Percentiles rank a stretch among this genome's conserved stretches.
These are phyloP conservation scores for Sclerospora graminicola DNA, from an alignment of 352 stramenopile species.

Conservation along the genomic window DNA sequence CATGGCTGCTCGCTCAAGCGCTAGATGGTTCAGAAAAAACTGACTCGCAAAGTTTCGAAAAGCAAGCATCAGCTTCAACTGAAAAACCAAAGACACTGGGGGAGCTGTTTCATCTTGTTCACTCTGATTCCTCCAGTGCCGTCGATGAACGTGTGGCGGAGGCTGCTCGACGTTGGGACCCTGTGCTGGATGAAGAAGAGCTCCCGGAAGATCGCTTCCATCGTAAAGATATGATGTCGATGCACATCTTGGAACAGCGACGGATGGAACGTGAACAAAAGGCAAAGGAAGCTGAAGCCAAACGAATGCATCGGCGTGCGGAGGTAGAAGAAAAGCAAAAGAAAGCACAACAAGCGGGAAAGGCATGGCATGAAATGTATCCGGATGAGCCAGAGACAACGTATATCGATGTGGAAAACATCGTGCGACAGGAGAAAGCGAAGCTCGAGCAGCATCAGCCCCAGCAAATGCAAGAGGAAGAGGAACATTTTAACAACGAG, in stretches of 20 bases:
- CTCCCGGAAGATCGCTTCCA: constrained; percentile 74
- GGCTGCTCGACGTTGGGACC: constrained; percentile 33
- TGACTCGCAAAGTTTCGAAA: not conserved
- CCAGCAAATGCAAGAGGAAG: constrained; percentile 15
- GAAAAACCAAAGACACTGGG: constrained; percentile 38
- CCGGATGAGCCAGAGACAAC: constrained; percentile 64
- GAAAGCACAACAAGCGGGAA: constrained; percentile 39
- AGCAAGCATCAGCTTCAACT: not conserved
- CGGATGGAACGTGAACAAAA: constrained; percentile 51
- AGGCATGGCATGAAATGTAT: constrained; percentile 76
- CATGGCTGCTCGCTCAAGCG: constrained; percentile 53
- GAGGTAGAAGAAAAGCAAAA: constrained; percentile 48
- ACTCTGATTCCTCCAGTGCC: constrained; percentile 8
- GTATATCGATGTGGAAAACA: constrained; percentile 67
- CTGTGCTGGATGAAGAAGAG: constrained; percentile 63
- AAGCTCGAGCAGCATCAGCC: constrained; percentile 21
- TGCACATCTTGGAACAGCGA: constrained; percentile 76
- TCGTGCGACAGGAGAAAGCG: constrained; percentile 39
- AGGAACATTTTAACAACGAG: constrained; percentile 4
- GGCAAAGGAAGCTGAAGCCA: constrained; percentile 39
- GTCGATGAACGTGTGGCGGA: not conserved
- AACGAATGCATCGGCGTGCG: constrained; percentile 28
- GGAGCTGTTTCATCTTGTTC: constrained; percentile 59
- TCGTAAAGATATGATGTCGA: constrained; percentile 77
- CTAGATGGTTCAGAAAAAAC: constrained; percentile 23